A percentile compares a stretch with the other conserved stretches of the same genome.
These are phyloP conservation scores for Calocera cornea DNA, from an alignment of 768 basidiomycete genomes.

Conservation along the genomic window DNA sequence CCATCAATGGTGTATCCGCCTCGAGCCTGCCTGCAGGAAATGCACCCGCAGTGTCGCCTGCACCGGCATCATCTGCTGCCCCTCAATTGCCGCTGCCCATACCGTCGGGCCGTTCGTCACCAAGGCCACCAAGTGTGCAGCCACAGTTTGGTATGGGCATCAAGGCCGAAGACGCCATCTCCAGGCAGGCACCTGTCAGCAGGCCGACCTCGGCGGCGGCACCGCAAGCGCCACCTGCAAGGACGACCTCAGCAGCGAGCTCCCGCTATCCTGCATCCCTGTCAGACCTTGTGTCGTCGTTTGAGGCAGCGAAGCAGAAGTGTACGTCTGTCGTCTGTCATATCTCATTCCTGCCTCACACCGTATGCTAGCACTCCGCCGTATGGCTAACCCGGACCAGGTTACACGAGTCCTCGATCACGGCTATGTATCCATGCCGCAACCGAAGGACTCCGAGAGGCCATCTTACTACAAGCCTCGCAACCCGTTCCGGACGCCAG, in stretches of 20 bases:
- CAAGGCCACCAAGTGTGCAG: neutral
- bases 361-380: constrained; percentile 45
- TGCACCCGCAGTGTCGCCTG: neutral
- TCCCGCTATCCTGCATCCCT: constrained; percentile 54
- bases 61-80: neutral
- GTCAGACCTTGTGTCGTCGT: constrained; percentile 85
- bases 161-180: constrained; percentile 11
- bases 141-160: constrained; percentile 7
- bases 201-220: constrained; percentile 34
- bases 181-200: constrained; percentile 10
- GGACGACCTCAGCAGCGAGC: neutral
- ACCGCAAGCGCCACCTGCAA: constrained; percentile 20
- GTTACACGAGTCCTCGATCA: constrained; percentile 88
- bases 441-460: constrained; percentile 91
- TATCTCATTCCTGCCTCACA: neutral
- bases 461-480: constrained; percentile 94
- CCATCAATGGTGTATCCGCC: neutral
- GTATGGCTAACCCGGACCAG: constrained; percentile 75
- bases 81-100: neutral
- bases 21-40: neutral
- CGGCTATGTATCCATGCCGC: constrained; percentile 77
- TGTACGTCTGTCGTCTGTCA: constrained; percentile 33
- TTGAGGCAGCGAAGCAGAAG: constrained; percentile 93
- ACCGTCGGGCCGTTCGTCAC: neutral
- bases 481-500: constrained; percentile 80